Percentiles rank a stretch among this genome's conserved stretches.
Conservation (phyloP, 2,329 filamentous ascomycete species). For the Apiospora aurea region DNA sequence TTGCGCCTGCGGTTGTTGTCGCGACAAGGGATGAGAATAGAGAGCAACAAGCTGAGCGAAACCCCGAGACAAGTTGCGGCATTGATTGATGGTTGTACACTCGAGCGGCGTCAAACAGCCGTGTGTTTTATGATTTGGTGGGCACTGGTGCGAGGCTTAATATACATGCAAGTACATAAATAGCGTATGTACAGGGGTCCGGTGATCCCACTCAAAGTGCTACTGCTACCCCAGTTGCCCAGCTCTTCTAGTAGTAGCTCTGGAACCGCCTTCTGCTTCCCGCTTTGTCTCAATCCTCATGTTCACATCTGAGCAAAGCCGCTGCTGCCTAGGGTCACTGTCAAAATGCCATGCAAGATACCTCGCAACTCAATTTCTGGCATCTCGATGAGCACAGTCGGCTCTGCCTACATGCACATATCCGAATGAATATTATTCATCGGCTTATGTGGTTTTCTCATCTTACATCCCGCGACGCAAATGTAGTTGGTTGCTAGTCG, state of each 20-base stretch:
- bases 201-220: neutral
- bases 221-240: too few relatives aligned
- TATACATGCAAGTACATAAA: neutral
- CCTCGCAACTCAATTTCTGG: too few relatives aligned
- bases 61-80: neutral
- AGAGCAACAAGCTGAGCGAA: neutral
- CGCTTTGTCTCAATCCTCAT: neutral
- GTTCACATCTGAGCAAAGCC: neutral
- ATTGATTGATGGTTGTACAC: slow-evolving; percentile 1
- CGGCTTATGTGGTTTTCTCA: neutral
- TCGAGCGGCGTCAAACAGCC: slow-evolving; percentile 14
- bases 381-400: neutral
- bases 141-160: slow-evolving; percentile 16
- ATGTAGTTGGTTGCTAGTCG: slow-evolving; percentile 5
- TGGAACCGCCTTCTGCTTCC: slow-evolving; percentile 1
- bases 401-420: neutral
- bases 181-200: slow-evolving; percentile 3
- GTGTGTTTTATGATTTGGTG: slow-evolving; percentile 18
- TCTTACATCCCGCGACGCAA: neutral
- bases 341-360: too few relatives aligned
- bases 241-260: neutral
- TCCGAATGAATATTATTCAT: neutral
- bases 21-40: neutral
- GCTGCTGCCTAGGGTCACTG: too few relatives aligned
- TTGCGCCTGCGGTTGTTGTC: neutral